Conservation (phyloP, 1,139 yeast genomes). For the Debaryomyces psychrophilus region DNA sequence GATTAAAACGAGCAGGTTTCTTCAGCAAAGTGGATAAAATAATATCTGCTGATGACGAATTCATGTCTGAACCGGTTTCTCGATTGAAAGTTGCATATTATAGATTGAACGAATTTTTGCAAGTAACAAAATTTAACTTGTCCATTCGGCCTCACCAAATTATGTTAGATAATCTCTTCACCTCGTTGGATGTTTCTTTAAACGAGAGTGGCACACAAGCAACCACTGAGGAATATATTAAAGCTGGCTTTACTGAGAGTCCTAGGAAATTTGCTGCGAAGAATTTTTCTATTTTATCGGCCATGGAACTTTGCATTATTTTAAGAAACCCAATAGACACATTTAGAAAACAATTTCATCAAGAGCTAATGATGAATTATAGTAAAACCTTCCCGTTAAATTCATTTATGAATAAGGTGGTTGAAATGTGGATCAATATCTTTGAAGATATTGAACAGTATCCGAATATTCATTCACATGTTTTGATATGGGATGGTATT, state of each 20-base stretch:
- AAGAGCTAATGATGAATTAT: conserved; percentile 56
- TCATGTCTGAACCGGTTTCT: conserved; percentile 36
- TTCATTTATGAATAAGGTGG: conserved; percentile 39
- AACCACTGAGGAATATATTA: conserved; percentile 47
- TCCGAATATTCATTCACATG: conserved; percentile 45
- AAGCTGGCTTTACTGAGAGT: conserved; percentile 51
- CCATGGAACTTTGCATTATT: conserved; percentile 56
- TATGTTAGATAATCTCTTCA: conserved; percentile 46
- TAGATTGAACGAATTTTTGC: conserved; percentile 43
- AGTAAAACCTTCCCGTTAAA: conserved; percentile 47
- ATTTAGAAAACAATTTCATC: conserved; percentile 60
- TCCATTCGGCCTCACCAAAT: conserved; percentile 45
- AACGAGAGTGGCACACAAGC: conserved; percentile 51
- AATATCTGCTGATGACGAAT: conserved; percentile 43
- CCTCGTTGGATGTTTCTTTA: conserved; percentile 44
- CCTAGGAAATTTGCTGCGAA: conserved; percentile 47
- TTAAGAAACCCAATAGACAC: conserved; percentile 58
- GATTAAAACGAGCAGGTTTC: conserved; percentile 49
- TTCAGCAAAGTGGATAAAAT: conserved; percentile 46
- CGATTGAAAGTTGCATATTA: conserved; percentile 41
- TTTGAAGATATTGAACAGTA: conserved; percentile 38
- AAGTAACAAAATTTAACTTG: conserved; percentile 41
- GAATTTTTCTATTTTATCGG: conserved; percentile 43
- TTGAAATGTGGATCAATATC: conserved; percentile 42
- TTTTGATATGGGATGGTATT: conserved; percentile 59